Percentiles rank a stretch among this genome's conserved stretches.
Evolutionary conservation across 805 yeast species (phyloP).

Genomic region (Kodamaea fukazawae): DNA sequence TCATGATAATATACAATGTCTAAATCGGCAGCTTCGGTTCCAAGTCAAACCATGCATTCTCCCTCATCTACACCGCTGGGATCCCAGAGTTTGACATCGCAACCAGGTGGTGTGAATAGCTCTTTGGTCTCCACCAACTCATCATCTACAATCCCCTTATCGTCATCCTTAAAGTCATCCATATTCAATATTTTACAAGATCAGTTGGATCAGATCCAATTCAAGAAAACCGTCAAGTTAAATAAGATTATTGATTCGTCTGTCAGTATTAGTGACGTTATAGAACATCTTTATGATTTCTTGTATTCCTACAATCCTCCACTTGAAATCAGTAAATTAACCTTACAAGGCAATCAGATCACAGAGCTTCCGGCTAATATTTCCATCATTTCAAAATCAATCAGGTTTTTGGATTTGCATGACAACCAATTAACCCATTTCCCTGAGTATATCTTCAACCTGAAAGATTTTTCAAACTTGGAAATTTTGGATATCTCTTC

Average conservation of each 20-base stretch:
- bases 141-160: neutral
- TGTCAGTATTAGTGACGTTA: conserved; percentile 8
- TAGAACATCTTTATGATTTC: conserved; percentile 15
- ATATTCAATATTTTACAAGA: conserved; percentile 13
- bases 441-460: conserved; percentile 37
- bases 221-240: conserved; percentile 15
- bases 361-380: conserved; percentile 48
- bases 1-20: conserved; percentile 1
- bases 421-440: conserved; percentile 53
- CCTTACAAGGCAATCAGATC: conserved; percentile 52
- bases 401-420: conserved; percentile 66
- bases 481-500: conserved; percentile 67
- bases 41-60: neutral
- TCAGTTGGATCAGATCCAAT: conserved; percentile 14
- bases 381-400: conserved; percentile 34
- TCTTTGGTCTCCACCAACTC: neutral
- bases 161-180: conserved; percentile 11
- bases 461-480: conserved; percentile 35
- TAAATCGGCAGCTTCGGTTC: neutral
- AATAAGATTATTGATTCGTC: conserved; percentile 3
- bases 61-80: conserved; percentile 1
- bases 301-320: conserved; percentile 13
- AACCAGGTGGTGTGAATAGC: neutral
- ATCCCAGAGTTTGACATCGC: neutral
- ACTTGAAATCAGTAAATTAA: conserved; percentile 43